These are phyloP conservation scores for Thalassiosira oceanica DNA, from an alignment of 352 stramenopile genomes.

Conservation along the genomic window DNA sequence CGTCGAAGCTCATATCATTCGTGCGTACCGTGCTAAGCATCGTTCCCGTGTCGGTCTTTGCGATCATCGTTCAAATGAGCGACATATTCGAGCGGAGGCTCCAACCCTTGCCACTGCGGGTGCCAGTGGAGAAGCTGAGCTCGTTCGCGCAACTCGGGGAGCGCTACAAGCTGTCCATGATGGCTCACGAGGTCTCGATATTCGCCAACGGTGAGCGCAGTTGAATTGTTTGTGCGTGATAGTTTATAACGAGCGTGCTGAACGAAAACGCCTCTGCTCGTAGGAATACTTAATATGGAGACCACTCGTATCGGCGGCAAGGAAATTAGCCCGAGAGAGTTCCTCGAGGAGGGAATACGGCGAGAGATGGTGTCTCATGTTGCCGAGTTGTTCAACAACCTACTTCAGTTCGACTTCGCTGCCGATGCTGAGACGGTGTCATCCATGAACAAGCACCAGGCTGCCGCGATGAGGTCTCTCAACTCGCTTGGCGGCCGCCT, in stretches of 20 bases:
- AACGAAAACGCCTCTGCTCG: too few species aligned
- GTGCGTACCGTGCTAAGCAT: constrained; percentile 92
- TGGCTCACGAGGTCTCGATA: constrained; percentile 92
- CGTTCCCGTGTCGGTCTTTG: constrained; percentile 92
- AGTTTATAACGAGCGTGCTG: too few species aligned
- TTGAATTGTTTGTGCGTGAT: too few species aligned
- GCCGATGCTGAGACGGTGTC: constrained; percentile 24
- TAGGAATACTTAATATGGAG: constrained; percentile 91
- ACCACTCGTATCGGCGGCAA: constrained; percentile 91
- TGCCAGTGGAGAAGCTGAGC: constrained; percentile 90
- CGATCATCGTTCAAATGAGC: constrained; percentile 90
- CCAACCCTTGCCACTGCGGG: constrained; percentile 87
- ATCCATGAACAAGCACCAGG: constrained; percentile 29
- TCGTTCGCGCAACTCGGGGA: constrained; percentile 89
- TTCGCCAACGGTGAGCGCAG: constrained; percentile 86
- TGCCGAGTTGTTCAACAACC: constrained; percentile 55
- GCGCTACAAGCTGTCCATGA: constrained; percentile 89
- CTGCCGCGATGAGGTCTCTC: constrained; percentile 79
- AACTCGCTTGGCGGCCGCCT: constrained; percentile 84
- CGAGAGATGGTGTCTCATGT: constrained; percentile 90
- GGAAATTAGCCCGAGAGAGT: constrained; percentile 89
- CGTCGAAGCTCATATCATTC: constrained; percentile 90
- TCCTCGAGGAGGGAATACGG: constrained; percentile 91
- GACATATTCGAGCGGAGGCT: constrained; percentile 90
- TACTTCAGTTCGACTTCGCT: constrained; percentile 57